phyloP scores from a whole-genome alignment of 306 rosid species.

The Amphicarpaea edgeworthii region DNA sequence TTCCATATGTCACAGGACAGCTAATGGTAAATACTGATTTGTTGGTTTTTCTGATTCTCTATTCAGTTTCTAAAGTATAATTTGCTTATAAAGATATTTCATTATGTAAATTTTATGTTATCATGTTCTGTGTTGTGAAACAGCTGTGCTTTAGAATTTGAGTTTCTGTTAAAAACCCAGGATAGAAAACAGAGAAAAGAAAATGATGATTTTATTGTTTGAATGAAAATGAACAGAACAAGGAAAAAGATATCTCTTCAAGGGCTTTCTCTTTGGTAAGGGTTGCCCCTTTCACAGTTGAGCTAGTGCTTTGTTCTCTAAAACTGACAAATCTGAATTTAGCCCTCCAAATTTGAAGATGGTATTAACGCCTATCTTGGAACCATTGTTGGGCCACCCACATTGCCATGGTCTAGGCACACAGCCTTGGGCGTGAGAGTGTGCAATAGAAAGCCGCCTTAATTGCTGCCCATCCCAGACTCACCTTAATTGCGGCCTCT shows the following conservation, averaged over 20 bases:
- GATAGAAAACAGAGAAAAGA: neutral
- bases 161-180: constrained; percentile 5
- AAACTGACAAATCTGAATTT: neutral
- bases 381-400: neutral
- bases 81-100: constrained; percentile 27
- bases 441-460: neutral
- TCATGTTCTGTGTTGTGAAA: constrained; percentile 31
- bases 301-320: neutral
- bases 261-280: neutral
- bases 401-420: neutral
- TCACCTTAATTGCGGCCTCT: neutral
- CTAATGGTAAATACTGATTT: constrained; percentile 72
- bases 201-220: neutral
- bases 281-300: neutral
- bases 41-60: constrained; percentile 35
- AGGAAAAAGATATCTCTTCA: too few species aligned
- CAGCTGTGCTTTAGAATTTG: constrained; percentile 20
- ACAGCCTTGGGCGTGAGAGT: neutral
- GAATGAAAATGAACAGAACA: constrained; percentile 1
- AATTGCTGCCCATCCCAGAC: neutral
- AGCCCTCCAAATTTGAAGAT: neutral
- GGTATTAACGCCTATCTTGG: neutral
- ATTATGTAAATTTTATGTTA: constrained; percentile 14
- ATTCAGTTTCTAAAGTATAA: constrained; percentile 1
- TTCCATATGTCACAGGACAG: constrained; percentile 82